phyloP scores from a whole-genome alignment of 345 rosid genomes.

The Erysimum cheiranthoides region DNA sequence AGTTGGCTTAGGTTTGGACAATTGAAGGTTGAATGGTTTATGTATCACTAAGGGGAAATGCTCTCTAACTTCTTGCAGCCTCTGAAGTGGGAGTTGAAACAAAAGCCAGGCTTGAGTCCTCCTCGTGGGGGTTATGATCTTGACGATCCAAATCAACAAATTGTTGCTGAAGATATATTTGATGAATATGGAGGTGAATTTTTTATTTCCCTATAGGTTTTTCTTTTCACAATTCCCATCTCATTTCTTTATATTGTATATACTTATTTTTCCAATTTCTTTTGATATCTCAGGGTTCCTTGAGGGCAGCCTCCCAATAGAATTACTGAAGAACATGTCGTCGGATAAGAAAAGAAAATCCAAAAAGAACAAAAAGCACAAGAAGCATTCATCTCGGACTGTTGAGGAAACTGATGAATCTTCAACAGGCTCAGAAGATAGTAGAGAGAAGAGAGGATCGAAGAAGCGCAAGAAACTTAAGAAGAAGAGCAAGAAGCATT shows the following conservation, averaged over 20 bases:
- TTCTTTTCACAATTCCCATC: neutral
- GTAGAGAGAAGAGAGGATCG: conserved; percentile 39
- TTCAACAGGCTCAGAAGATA: conserved; percentile 48
- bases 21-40: neutral
- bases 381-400: conserved; percentile 54
- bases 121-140: conserved; percentile 95
- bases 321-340: conserved; percentile 58
- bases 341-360: conserved; percentile 57
- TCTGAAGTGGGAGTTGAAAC: conserved; percentile 97
- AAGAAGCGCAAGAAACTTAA: conserved; percentile 57
- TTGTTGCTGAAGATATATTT: conserved; percentile 95
- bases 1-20: neutral
- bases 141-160: conserved; percentile 95
- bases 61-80: conserved; percentile 55
- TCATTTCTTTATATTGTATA: conserved; percentile 12
- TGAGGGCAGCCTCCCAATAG: conserved; percentile 63
- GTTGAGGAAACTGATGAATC: conserved; percentile 50
- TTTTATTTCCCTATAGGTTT: conserved; percentile 13
- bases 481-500: conserved; percentile 50
- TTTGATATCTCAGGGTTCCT: conserved; percentile 71
- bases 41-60: conserved; percentile 21
- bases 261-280: conserved; percentile 24
- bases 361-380: conserved; percentile 53
- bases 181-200: conserved; percentile 94
- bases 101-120: conserved; percentile 95